Base-by-base conservation (phyloP, 768 basidiomycete genomes). In the Candolleomyces aberdarensis region DNA sequence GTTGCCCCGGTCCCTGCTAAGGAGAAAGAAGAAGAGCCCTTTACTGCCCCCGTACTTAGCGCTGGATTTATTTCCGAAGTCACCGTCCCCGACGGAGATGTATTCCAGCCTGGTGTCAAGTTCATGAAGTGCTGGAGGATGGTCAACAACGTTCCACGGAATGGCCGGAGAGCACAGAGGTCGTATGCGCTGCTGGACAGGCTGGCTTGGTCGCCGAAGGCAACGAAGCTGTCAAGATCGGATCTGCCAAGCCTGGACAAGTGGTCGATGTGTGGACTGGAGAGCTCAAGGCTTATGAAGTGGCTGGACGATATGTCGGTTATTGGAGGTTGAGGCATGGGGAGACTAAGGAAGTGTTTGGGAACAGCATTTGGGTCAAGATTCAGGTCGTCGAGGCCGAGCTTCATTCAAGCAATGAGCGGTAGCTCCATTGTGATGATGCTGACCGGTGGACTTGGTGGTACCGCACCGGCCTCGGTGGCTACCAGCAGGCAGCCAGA, bases 111-210 rank as follows among this genome's bases (percentile, higher is more conserved):
- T 6, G 92, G 92, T 39, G 91, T 89, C 0, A 89, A 91, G 69
- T 95, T 94, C 66, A 83, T 92, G 58, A 94, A 94, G 73, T 85
- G 85, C 20, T 95, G 92, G 92, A 78, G 80, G 59, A 80, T 94
- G 78, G 63, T 78, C 36, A 95, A 95, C 66, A 81, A 81, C 64
- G 87, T 15, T 67, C 65, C 13, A 59, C 70, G 6, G 79, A 85
- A 19, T 94, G 91, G 92, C 89, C 89, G 0, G 78, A 81, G 29
- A 73, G 75, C 13, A 92, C 92, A 0, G 80, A 85, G 66, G 72
- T 94, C 17, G 80, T 83, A 10, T 93, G 86, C 66, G 84, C 88
- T 49, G 89, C 85, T 9, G 92, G 92, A 17, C 84, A 86, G 43
- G 73, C 77, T 17, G 76, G 92, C 47, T 69, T 76, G 9, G 71